Base-by-base conservation (phyloP, 345 rosid genomes). In the Gossypium sturtianum region DNA sequence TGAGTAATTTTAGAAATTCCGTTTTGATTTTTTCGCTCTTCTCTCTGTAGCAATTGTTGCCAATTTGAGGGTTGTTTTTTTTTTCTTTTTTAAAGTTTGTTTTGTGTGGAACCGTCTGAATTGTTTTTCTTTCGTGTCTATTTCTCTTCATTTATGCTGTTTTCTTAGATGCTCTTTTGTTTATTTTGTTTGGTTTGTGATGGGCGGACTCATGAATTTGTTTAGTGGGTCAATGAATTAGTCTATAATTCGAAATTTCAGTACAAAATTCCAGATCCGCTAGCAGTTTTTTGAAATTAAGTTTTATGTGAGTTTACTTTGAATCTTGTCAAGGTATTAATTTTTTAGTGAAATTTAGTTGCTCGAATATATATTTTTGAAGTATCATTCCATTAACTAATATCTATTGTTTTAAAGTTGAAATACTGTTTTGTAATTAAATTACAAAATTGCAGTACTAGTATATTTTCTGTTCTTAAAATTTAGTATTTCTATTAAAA, bases 1-100 rank as follows among this genome's bases (percentile, higher is more conserved):
- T 90, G 74, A 49, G 90, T 77, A 73, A 82, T 73, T 44, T 29
- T 19, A 2, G 54, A 10, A 44, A 7, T 75, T 25, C 71, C 76
- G 76, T 79, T 76, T 20, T 71, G 47, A 76, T n/a, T 63, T 65
- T 78, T 74, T 73, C 41, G 23, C 62, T 66, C 54, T 64, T 62
- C 60, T 73, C 25, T 17, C 19, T n/a, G 44, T 23, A 66, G 70
- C 47, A 51, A 70, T 79, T 67, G 38, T 79, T 74, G 61, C 66
- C 45, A 75, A 78, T 78, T 75, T 75, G 72, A 41, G 76, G 63
- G 47, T 64, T 25, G 27, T 25, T 29, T 29, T 47, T 22, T 43
- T 66, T 38, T 1, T 25, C 2, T 65, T 70, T 47, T 67, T 20
- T 27, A 2, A 5, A 9, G 69, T 61, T 52, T 65, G 12, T 80